A percentile compares a stretch with the other conserved stretches of the same genome.
These are phyloP conservation scores for Fistulifera solaris DNA, from an alignment of 108 stramenopile species.

Conservation along the genomic window DNA sequence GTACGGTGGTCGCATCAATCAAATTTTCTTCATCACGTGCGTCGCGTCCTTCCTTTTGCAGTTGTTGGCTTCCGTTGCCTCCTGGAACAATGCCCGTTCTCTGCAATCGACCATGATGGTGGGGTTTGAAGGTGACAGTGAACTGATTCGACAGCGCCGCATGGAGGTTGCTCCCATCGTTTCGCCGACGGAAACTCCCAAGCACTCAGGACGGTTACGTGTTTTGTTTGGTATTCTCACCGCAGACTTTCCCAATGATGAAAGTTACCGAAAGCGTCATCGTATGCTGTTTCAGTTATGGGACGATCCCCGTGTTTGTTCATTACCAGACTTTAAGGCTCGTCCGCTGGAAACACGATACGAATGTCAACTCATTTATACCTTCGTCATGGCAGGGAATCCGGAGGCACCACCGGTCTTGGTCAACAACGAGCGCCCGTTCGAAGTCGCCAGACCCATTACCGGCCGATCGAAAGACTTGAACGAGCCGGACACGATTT, in stretches of 20 bases:
- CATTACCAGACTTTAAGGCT: constrained; percentile 12
- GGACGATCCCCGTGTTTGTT: constrained; percentile 35
- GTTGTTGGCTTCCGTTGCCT: background rate
- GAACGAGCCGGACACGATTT: constrained; percentile 11
- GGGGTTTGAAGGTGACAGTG: background rate
- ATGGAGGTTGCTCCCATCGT: background rate
- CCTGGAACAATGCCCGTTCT: background rate
- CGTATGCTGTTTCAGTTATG: constrained; percentile 32
- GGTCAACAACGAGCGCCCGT: constrained; percentile 2
- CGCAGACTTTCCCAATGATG: constrained; percentile 22
- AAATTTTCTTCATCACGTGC: background rate
- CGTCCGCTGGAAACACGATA: background rate
- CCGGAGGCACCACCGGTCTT: constrained; percentile 16
- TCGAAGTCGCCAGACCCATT: background rate
- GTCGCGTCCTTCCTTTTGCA: constrained; percentile 3
- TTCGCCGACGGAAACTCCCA: background rate
- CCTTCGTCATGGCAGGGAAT: constrained; percentile 34
- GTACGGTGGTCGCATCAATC: background rate
- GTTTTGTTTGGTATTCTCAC: constrained; percentile 44
- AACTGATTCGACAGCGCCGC: background rate
- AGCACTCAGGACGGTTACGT: background rate
- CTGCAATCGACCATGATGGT: background rate
- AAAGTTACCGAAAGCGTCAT: constrained; percentile 28
- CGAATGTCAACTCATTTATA: constrained; percentile 34
- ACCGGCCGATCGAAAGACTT: background rate